Percentiles rank a stretch among this genome's conserved stretches.
These are phyloP conservation scores for Cryptococcus floricola DNA, from an alignment of 1,284 basidiomycete species.

Conservation along the genomic window DNA sequence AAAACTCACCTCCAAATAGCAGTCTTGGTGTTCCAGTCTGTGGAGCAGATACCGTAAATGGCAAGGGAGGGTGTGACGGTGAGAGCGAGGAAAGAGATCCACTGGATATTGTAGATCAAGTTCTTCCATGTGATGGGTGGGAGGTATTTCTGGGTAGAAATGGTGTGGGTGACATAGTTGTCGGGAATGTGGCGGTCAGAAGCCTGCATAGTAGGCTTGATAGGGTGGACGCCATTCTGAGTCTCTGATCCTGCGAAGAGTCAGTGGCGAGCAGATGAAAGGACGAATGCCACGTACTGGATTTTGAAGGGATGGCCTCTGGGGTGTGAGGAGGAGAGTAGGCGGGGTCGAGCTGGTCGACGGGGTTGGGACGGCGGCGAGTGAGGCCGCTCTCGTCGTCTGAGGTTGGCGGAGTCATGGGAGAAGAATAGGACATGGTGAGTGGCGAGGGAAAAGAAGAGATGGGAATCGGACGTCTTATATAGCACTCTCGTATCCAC, in stretches of 20 bases:
- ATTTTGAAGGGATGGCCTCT: constrained; percentile 13
- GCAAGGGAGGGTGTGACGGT: constrained; percentile 68
- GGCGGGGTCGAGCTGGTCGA: constrained; percentile 25
- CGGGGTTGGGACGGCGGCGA: constrained; percentile 13
- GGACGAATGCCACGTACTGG: constrained; percentile 10
- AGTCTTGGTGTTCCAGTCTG: constrained; percentile 64
- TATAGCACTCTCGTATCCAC: not conserved
- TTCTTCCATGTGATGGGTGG: constrained; percentile 73
- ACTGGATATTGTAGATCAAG: constrained; percentile 68
- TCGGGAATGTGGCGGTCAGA: constrained; percentile 62
- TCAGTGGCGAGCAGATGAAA: not conserved
- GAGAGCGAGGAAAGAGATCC: constrained; percentile 68
- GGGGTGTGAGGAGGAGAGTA: constrained; percentile 28
- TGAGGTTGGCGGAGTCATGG: constrained; percentile 17
- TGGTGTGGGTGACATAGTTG: constrained; percentile 82
- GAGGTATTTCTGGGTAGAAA: constrained; percentile 66
- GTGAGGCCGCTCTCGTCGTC: constrained; percentile 8
- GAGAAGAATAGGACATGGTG: not conserved
- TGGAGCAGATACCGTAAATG: constrained; percentile 63
- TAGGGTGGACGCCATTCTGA: constrained; percentile 18
- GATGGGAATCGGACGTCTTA: not conserved
- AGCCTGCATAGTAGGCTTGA: constrained; percentile 24
- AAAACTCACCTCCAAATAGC: constrained; percentile 56
- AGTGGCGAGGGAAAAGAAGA: not conserved
- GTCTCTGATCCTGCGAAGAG: constrained; percentile 4